Evolutionary conservation across 2,329 filamentous ascomycete species (phyloP).

Genomic region (Alternaria dauci): DNA sequence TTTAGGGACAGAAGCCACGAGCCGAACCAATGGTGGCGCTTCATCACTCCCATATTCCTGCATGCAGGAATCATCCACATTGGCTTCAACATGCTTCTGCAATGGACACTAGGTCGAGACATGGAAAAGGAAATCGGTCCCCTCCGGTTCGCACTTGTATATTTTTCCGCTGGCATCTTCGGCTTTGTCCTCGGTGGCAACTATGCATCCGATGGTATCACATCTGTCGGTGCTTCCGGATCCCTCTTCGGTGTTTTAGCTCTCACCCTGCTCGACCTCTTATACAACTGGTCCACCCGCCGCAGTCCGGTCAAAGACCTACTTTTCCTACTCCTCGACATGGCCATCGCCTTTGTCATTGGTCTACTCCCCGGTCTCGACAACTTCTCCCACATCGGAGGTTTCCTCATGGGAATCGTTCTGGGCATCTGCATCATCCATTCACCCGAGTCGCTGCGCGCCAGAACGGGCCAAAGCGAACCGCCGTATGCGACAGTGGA

Average conservation of each 20-base stretch:
- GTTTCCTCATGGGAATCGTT: conserved; percentile 89
- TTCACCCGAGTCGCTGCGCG: conserved; percentile 81
- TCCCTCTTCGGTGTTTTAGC: conserved; percentile 91
- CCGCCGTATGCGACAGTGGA: conserved; percentile 74
- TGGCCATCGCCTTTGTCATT: conserved; percentile 88
- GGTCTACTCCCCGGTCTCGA: conserved; percentile 91
- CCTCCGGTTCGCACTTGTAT: conserved; percentile 87
- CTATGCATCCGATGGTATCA: conserved; percentile 81
- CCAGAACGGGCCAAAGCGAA: conserved; percentile 73
- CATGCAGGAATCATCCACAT: conserved; percentile 96
- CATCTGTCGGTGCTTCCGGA: conserved; percentile 87
- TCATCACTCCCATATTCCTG: conserved; percentile 94
- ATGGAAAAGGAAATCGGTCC: conserved; percentile 92
- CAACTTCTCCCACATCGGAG: conserved; percentile 97
- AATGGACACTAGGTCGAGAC: conserved; percentile 87
- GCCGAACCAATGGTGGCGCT: conserved; percentile 96
- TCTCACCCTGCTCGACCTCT: conserved; percentile 83
- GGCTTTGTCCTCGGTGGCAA: conserved; percentile 96
- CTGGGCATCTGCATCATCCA: conserved; percentile 88
- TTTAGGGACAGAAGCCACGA: conserved; percentile 66
- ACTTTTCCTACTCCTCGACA: conserved; percentile 84
- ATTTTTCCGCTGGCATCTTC: conserved; percentile 91
- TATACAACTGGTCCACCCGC: conserved; percentile 91
- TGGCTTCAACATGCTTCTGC: conserved; percentile 91
- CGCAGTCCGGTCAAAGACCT: conserved; percentile 80